Conservation (phyloP, 2,329 filamentous ascomycete genomes). For the Ceratocystiopsis sp. region DNA sequence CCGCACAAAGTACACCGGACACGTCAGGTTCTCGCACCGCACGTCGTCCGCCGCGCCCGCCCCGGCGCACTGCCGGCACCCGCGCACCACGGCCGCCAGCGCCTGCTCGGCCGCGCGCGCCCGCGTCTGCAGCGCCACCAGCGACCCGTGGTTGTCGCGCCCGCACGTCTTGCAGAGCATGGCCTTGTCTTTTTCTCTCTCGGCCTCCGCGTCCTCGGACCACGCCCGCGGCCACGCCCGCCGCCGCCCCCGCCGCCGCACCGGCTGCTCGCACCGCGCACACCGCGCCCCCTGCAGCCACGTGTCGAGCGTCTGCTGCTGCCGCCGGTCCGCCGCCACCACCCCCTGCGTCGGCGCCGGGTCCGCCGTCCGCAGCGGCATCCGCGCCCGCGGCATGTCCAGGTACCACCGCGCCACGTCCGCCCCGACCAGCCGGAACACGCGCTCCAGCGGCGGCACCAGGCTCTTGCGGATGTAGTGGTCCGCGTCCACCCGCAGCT, state of each 20-base stretch:
- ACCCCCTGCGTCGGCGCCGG: conserved; percentile 24
- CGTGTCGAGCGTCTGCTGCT: conserved; percentile 69
- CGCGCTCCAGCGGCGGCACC: conserved; percentile 85
- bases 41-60: conserved; percentile 59
- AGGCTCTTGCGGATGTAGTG: conserved; percentile 97
- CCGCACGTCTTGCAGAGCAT: conserved; percentile 37
- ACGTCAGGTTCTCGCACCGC: conserved; percentile 80
- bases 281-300: conserved; percentile 76
- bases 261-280: conserved; percentile 52
- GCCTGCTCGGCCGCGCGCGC: conserved; percentile 47
- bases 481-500: conserved; percentile 73
- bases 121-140: conserved; percentile 45
- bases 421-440: conserved; percentile 83
- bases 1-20: conserved; percentile 75
- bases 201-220: background rate
- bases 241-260: conserved; percentile 10
- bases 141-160: conserved; percentile 34
- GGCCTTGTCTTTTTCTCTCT: background rate
- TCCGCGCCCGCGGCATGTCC: conserved; percentile 78
- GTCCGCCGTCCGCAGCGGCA: conserved; percentile 24
- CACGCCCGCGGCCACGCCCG: too few species aligned
- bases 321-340: background rate
- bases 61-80: conserved; percentile 70
- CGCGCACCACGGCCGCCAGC: conserved; percentile 42
- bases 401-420: conserved; percentile 87